Base-by-base conservation (phyloP, 208 protist genomes). In the Crithidia bombi region DNA sequence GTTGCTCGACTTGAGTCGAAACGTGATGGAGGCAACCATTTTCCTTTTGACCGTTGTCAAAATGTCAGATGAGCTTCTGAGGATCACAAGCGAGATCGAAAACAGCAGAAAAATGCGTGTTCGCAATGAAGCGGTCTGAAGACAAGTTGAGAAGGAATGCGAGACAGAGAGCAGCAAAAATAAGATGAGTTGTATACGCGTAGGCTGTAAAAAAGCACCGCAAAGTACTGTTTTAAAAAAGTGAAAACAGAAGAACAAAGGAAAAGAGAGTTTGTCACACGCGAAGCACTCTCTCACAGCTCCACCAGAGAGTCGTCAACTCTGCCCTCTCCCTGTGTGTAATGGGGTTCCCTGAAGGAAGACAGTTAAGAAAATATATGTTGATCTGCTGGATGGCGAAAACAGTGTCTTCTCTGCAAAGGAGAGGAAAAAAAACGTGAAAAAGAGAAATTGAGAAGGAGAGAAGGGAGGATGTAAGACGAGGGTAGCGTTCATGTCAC, bases 21-120 rank as follows among this genome's bases (percentile, higher is more conserved):
- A 96, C 5, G 91, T 96, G 38, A 95, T 93, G 17, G 90, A 91
- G 5, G 81, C 78, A 55, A 86, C 80, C 70, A 84, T 85, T 19
- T 65, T 62, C 12, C 33, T 10, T 69, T 38, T 55, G 10, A 14
- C 11, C 12, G 7, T 23, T 21, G 43, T n/a, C 17, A 23, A 19
- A 9, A 49, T 21, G 41, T 14, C 30, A 38, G n/a, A n/a, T n/a
- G n/a, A n/a, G n/a, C n/a, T n/a, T n/a, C n/a, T n/a, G n/a, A n/a
- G n/a, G n/a, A n/a, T n/a, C 5, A 49, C 17, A n/a, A 64, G 28
- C 14, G 21, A 2, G 19, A 39, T 17, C 15, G 5, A 51, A 28
- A 49, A 59, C 46, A 32, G 7, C 6, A 51, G 32, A 55, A 35
- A 30, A 7, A 52, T 10, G 11, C n/a, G n/a, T n/a, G n/a, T n/a